Conservation (phyloP, 1,139 yeast species). For the Nakaseomyces delphensis region DNA sequence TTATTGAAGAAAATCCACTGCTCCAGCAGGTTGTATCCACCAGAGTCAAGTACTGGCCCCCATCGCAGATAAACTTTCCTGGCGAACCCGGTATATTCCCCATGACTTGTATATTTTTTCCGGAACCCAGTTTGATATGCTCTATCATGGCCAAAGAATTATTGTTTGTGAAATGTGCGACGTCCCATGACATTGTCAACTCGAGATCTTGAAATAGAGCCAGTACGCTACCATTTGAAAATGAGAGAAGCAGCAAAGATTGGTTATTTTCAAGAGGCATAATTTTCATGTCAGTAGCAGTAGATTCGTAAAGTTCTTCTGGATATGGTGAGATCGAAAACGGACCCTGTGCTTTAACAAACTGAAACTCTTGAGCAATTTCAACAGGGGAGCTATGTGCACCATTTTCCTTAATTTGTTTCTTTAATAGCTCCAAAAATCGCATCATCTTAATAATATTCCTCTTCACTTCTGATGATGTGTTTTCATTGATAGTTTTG, state of each 20-base stretch:
- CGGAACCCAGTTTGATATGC: constrained; percentile 11
- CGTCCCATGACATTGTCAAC: constrained; percentile 26
- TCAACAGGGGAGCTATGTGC: background rate
- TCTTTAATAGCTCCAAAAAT: constrained; percentile 22
- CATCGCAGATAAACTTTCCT: constrained; percentile 13
- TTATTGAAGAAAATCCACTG: constrained; percentile 14
- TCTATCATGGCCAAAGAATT: constrained; percentile 23
- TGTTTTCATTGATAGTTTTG: constrained; percentile 19
- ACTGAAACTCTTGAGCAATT: constrained; percentile 14
- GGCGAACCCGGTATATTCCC: constrained; percentile 2
- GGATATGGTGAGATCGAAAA: constrained; percentile 45
- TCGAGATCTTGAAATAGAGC: constrained; percentile 27
- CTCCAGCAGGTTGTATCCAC: constrained; percentile 19
- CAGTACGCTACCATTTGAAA: constrained; percentile 22
- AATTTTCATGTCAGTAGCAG: constrained; percentile 33
- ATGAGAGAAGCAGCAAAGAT: constrained; percentile 18
- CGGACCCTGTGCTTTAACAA: constrained; percentile 42
- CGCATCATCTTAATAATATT: constrained; percentile 28
- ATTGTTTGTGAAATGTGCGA: constrained; percentile 14
- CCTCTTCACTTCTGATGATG: constrained; percentile 15
- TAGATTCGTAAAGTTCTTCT: constrained; percentile 37
- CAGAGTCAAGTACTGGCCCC: constrained; percentile 8
- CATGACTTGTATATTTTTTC: constrained; percentile 9
- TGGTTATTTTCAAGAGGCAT: constrained; percentile 26
- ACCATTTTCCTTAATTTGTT: constrained; percentile 11